These are phyloP conservation scores for Dothidotthia symphoricarpi DNA, from an alignment of 2,329 filamentous ascomycete genomes.

Conservation along the genomic window DNA sequence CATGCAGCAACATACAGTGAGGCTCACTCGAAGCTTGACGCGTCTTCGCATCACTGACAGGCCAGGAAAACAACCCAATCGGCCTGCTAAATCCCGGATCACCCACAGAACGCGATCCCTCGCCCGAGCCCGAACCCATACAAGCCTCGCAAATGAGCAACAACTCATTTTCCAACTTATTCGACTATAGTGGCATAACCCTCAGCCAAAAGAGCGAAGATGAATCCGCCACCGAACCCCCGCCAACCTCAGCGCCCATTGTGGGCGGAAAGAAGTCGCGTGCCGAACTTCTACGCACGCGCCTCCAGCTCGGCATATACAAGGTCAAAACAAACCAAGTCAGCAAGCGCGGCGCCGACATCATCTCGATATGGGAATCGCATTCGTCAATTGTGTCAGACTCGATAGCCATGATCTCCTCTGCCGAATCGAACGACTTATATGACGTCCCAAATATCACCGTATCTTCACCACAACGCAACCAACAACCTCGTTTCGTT, in stretches of 20 bases:
- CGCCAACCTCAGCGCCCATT: conserved; percentile 9
- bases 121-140: conserved; percentile 17
- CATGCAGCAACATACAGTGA: conserved; percentile 31
- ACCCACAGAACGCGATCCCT: conserved; percentile 34
- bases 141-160: conserved; percentile 37
- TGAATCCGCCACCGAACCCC: conserved; percentile 6
- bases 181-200: conserved; percentile 46
- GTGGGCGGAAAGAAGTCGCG: conserved; percentile 47
- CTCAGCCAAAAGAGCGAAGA: conserved; percentile 42
- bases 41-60: conserved; percentile 22
- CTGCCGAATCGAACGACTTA: conserved; percentile 10
- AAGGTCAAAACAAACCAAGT: conserved; percentile 73
- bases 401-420: conserved; percentile 22
- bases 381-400: conserved; percentile 18
- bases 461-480: conserved; percentile 27
- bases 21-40: conserved; percentile 6
- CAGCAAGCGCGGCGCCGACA: conserved; percentile 60
- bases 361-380: conserved; percentile 43
- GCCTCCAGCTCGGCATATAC: conserved; percentile 70
- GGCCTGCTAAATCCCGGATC: conserved; percentile 31
- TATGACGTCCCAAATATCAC: conserved; percentile 30
- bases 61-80: conserved; percentile 26
- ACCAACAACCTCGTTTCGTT: conserved; percentile 24
- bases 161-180: conserved; percentile 48
- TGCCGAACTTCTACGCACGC: conserved; percentile 64